Base-by-base conservation (phyloP, 2,329 filamentous ascomycete species). In the Fusarium fujikuroi region DNA sequence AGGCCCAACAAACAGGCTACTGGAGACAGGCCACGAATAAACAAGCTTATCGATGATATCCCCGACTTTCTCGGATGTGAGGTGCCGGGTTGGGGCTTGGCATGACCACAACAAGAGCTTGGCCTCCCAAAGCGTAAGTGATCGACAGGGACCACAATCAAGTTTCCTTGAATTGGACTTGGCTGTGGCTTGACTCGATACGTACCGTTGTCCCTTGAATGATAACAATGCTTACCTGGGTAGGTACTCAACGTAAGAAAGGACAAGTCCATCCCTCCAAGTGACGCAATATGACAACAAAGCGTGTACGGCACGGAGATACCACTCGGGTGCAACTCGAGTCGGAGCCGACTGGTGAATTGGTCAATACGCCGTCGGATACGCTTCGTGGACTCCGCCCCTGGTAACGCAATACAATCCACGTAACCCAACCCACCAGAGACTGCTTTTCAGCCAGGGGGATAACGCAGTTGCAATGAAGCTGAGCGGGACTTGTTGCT, bases 1-100 rank as follows among this genome's bases (percentile, higher is more conserved):
- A 54, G 59, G 39, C 59, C 70, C 66, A 73, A 60, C 70, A 66
- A 73, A 70, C 56, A 73, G 60, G 52, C 70, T 73, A 70, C 66
- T 73, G 70, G 70, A 44, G 70, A 62, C 37, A 39, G 21, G 42
- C 42, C 37, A 56, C 39, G 42, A 53, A 52, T 30, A 61, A 68
- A 67, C 57, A 73, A 73, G 70, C 70, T 73, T 73, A 74, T 74
- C 70, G 42, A 46, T 28, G 36, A 40, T 36, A 60, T 67, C 63
- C 58, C 61, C 53, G 43, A 57, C 57, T 59, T 59, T 66, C 44
- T 74, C 70, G 70, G 70, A 62, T 71, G 37, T 15, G 9, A 57
- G 15, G 47, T 73, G 70, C 70, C 70, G 70, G 21, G 9, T 43
- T 50, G n/a, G 44, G 72, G 32, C 70, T 73, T 73, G 70, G 70